Evolutionary conservation across 2,329 filamentous ascomycete genomes (phyloP).

Genomic region (Talaromyces verruculosus): DNA sequence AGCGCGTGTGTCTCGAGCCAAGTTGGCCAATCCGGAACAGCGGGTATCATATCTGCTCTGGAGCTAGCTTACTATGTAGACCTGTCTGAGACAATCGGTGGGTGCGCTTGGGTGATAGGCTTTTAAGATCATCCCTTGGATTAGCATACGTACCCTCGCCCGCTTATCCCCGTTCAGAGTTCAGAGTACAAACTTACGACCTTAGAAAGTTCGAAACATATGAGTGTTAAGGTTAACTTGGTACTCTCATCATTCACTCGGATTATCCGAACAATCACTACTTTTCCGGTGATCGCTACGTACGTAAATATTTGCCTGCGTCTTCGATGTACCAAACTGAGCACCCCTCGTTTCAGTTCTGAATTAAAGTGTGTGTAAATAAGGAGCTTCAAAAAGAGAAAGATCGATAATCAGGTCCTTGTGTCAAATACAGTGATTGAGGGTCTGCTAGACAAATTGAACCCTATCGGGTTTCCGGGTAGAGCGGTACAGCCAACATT

Average conservation of each 20-base stretch:
- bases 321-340: neutral
- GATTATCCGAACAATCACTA: neutral
- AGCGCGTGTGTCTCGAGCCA: neutral
- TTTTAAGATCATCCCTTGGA: slow-evolving; percentile 6
- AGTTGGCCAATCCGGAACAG: slow-evolving; percentile 9
- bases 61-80: neutral
- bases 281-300: neutral
- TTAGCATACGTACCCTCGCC: neutral
- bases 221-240: neutral
- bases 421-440: neutral
- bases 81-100: slow-evolving; percentile 12
- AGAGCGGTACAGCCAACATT: neutral
- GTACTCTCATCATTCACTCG: neutral
- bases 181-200: neutral
- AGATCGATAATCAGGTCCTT: neutral
- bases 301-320: neutral
- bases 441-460: neutral
- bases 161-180: neutral
- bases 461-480: neutral
- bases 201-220: neutral
- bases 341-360: neutral
- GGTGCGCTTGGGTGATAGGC: neutral
- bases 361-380: neutral
- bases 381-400: neutral
- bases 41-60: neutral